These are phyloP conservation scores for Solanum bulbocastanum DNA, from an alignment of 257 asterid genomes.

Conservation along the genomic window DNA sequence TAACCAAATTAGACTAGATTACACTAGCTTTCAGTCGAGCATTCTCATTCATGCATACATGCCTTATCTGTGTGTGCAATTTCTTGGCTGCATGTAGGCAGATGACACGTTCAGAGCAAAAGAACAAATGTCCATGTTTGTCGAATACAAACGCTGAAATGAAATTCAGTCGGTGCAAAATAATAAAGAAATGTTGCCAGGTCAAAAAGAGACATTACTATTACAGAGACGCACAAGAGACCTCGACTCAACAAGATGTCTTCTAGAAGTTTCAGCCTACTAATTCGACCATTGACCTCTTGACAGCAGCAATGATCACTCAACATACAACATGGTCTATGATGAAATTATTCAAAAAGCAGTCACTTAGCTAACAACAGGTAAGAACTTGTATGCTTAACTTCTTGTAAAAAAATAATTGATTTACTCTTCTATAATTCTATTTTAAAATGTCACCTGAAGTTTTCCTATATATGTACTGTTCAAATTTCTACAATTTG, in stretches of 20 bases:
- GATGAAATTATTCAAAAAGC: too few species aligned
- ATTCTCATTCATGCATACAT: too few species aligned
- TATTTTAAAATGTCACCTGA: too few species aligned
- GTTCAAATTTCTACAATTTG: too few species aligned
- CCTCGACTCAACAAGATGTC: neutral
- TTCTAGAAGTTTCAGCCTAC: neutral
- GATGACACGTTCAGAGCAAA: neutral
- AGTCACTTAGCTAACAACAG: neutral
- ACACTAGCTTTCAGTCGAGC: too few species aligned
- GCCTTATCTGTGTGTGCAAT: too few species aligned
- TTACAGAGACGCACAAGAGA: neutral
- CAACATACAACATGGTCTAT: neutral
- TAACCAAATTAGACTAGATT: too few species aligned
- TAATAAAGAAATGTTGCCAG: neutral
- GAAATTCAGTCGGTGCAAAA: neutral
- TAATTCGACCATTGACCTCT: neutral
- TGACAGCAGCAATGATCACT: neutral
- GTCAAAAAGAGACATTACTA: neutral
- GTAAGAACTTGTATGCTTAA: neutral
- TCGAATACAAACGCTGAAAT: neutral
- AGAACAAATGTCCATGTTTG: neutral
- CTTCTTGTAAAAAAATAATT: neutral
- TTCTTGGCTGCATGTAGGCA: too few species aligned
- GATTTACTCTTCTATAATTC: too few species aligned
- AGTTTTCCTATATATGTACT: too few species aligned